Conservation (phyloP, 768 basidiomycete species). For the Paxillus involutus region DNA sequence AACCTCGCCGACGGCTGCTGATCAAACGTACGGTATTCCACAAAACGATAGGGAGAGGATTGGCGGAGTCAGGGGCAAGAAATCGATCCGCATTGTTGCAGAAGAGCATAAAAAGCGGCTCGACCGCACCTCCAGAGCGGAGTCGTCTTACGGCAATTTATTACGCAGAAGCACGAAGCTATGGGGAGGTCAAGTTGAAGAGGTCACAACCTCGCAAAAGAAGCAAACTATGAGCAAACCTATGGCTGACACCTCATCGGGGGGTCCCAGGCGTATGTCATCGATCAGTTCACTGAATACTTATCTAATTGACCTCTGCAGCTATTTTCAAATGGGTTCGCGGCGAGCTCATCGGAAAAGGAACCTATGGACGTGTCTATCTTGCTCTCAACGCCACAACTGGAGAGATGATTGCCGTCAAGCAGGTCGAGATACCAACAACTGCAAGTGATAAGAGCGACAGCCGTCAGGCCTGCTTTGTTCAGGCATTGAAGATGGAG, state of each 20-base stretch:
- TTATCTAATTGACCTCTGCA: conserved; percentile 31
- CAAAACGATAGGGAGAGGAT: conserved; percentile 36
- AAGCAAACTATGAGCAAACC: conserved; percentile 43
- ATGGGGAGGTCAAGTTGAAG: conserved; percentile 92
- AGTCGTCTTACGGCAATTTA: conserved; percentile 49
- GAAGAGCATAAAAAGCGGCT: conserved; percentile 81
- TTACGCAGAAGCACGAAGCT: conserved; percentile 87
- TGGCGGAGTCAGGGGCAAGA: conserved; percentile 63
- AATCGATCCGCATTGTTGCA: conserved; percentile 91
- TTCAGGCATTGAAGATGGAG: conserved; percentile 92
- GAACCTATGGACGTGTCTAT: conserved; percentile 96
- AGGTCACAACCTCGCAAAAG: conserved; percentile 79
- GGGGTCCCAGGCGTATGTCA: conserved; percentile 66
- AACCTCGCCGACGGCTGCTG: conserved; percentile 69
- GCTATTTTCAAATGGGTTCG: conserved; percentile 98
- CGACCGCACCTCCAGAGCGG: conserved; percentile 66
- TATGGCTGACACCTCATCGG: conserved; percentile 59
- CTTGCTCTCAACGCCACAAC: conserved; percentile 94
- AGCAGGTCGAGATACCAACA: conserved; percentile 94
- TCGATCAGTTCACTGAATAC: conserved; percentile 2
- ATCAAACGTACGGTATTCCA: conserved; percentile 43
- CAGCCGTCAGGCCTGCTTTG: conserved; percentile 76
- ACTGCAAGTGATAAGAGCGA: conserved; percentile 92
- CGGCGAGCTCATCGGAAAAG: conserved; percentile 95
- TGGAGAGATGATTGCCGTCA: conserved; percentile 99